Evolutionary conservation across 768 basidiomycete species (phyloP).

Genomic region (Hygrocybe coccinea): DNA sequence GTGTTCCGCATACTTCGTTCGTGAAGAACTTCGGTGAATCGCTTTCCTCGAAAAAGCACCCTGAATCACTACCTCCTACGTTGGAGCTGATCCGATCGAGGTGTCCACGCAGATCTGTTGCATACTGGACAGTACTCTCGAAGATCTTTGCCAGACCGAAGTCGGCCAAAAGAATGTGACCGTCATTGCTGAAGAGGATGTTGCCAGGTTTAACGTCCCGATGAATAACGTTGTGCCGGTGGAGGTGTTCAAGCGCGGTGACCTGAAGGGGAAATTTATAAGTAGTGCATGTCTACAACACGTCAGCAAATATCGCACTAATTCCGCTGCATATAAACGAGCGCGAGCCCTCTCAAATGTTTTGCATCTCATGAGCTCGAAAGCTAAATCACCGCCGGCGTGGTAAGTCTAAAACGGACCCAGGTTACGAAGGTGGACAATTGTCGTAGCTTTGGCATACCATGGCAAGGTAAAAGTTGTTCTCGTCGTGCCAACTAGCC

Average conservation of each 20-base stretch:
- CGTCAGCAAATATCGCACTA: conserved; percentile 26
- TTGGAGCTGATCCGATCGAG: background rate
- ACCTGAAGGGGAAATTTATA: background rate
- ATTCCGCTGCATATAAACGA: conserved; percentile 1
- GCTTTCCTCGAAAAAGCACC: background rate
- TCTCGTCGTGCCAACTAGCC: conserved; percentile 7
- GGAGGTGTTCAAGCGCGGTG: conserved; percentile 2
- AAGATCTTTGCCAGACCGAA: conserved; percentile 7
- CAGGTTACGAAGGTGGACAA: background rate
- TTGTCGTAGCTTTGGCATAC: background rate
- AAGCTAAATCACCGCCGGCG: conserved; percentile 7
- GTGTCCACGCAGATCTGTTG: background rate
- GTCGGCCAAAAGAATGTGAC: conserved; percentile 6
- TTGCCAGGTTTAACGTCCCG: conserved; percentile 11
- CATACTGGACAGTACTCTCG: background rate
- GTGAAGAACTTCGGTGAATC: background rate
- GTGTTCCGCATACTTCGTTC: background rate
- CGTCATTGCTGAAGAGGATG: conserved; percentile 1
- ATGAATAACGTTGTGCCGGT: conserved; percentile 5
- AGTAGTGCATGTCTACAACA: conserved; percentile 29
- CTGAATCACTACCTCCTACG: background rate
- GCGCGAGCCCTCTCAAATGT: conserved; percentile 1
- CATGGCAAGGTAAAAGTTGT: conserved; percentile 9
- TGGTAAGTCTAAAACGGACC: background rate
- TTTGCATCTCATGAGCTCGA: conserved; percentile 1